These are phyloP conservation scores for Boletus reticuloceps DNA, from an alignment of 768 basidiomycete genomes.

Conservation along the genomic window DNA sequence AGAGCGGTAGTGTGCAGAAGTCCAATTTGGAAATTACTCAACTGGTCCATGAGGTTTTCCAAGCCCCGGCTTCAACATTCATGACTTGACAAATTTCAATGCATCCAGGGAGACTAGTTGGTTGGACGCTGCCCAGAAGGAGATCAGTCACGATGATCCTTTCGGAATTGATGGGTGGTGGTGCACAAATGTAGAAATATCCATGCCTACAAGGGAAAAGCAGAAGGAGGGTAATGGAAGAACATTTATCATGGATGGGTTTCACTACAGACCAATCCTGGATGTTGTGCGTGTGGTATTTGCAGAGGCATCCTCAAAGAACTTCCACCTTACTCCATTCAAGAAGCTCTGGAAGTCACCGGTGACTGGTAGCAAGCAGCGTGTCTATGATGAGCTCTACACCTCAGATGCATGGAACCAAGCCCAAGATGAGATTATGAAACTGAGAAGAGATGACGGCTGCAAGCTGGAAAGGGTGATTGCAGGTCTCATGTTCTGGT, in stretches of 20 bases:
- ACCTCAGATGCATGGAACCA: neutral
- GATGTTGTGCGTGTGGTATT: neutral
- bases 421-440: neutral
- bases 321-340: neutral
- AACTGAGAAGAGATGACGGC: too few relatives aligned
- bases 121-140: neutral
- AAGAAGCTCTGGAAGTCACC: neutral
- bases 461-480: too few relatives aligned
- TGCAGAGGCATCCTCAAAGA: neutral
- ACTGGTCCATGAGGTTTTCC: neutral
- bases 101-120: neutral
- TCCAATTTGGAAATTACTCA: neutral
- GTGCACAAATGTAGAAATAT: neutral
- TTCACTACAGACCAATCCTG: neutral
- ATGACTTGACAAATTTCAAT: neutral
- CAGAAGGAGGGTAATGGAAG: neutral
- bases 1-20: neutral
- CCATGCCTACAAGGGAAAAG: neutral
- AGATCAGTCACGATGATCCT: neutral
- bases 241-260: neutral
- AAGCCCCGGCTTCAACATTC: neutral
- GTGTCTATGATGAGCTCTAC: neutral
- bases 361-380: neutral
- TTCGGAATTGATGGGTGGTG: neutral
- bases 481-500: too few relatives aligned